A percentile compares a stretch with the other conserved stretches of the same genome.
Evolutionary conservation across 139 green algal genomes (phyloP).

Genomic region (Edaphochlamys debaryana): DNA sequence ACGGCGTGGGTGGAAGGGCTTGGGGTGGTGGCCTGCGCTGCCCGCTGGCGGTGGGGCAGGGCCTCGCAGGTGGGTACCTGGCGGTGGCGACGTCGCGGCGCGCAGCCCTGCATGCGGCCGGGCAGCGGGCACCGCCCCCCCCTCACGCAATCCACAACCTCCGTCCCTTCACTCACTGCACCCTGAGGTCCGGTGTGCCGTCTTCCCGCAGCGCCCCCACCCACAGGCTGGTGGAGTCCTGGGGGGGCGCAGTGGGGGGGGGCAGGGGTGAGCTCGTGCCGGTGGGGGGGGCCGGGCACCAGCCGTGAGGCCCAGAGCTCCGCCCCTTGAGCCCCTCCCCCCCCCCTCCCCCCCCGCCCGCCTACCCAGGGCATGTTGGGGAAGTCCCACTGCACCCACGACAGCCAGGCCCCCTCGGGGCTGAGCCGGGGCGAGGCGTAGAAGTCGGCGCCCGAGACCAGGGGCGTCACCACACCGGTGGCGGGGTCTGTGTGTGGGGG

Average conservation of each 20-base stretch:
- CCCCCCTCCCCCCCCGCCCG: neutral
- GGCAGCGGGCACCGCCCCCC: too few relatives aligned
- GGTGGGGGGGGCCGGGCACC: too few relatives aligned
- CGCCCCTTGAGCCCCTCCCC: neutral
- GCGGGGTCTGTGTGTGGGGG: constrained; percentile 52
- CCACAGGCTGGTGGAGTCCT: constrained; percentile 69
- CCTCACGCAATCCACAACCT: neutral
- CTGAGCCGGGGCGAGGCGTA: constrained; percentile 67
- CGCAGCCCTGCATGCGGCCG: too few relatives aligned
- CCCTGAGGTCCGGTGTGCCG: constrained; percentile 30
- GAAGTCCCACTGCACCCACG: constrained; percentile 78
- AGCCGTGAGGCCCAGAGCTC: too few relatives aligned
- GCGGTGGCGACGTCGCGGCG: too few relatives aligned
- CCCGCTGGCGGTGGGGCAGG: too few relatives aligned
- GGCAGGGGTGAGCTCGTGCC: neutral
- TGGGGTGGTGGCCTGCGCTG: too few relatives aligned
- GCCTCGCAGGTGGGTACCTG: too few relatives aligned
- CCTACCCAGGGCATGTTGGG: constrained; percentile 81
- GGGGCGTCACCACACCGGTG: constrained; percentile 50
- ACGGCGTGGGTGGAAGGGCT: too few relatives aligned
- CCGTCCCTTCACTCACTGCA: neutral
- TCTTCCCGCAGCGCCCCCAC: constrained; percentile 58
- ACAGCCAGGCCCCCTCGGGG: constrained; percentile 69
- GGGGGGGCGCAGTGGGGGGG: neutral
- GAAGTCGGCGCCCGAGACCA: constrained; percentile 75